A percentile compares a stretch with the other conserved stretches of the same genome.
phyloP scores from a whole-genome alignment of 2,329 filamentous ascomycete genomes.

The Thyridium curvatum region DNA sequence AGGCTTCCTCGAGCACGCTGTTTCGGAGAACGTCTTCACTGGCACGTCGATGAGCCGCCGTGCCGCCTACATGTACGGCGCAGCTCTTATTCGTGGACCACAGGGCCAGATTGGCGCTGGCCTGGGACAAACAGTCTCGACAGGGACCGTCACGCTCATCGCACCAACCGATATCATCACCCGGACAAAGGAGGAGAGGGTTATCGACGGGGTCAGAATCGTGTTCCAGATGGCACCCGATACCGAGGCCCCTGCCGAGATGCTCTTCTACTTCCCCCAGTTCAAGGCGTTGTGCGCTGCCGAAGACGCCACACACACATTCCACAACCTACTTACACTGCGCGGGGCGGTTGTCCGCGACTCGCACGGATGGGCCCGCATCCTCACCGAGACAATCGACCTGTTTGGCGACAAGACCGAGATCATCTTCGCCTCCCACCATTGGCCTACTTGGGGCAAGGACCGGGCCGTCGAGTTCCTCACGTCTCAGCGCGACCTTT shows the following conservation, averaged over 20 bases:
- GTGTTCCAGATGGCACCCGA: constrained; percentile 32
- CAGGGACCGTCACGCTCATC: constrained; percentile 23
- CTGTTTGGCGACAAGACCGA: constrained; percentile 23
- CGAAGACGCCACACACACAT: constrained; percentile 28
- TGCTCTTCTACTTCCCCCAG: constrained; percentile 33
- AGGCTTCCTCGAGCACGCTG: constrained; percentile 28
- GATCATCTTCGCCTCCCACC: constrained; percentile 28
- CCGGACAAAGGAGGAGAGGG: constrained; percentile 19
- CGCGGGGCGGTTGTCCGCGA: constrained; percentile 33
- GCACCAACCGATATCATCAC: constrained; percentile 24
- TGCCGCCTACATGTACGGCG: constrained; percentile 32
- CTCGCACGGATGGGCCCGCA: constrained; percentile 28
- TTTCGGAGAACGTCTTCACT: constrained; percentile 30
- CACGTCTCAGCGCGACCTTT: constrained; percentile 28
- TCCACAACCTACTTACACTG: constrained; percentile 31
- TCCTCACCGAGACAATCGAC: constrained; percentile 27
- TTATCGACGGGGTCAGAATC: constrained; percentile 27
- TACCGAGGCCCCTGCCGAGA: constrained; percentile 34
- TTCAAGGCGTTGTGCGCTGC: constrained; percentile 27
- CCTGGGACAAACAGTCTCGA: constrained; percentile 23
- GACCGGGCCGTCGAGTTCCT: constrained; percentile 17
- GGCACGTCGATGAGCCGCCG: constrained; percentile 31
- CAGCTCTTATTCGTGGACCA: constrained; percentile 16
- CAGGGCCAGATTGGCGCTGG: constrained; percentile 28
- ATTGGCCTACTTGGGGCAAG: constrained; percentile 34